These are phyloP conservation scores for Nicotiana paniculata DNA, from an alignment of 257 asterid species.

Conservation along the genomic window DNA sequence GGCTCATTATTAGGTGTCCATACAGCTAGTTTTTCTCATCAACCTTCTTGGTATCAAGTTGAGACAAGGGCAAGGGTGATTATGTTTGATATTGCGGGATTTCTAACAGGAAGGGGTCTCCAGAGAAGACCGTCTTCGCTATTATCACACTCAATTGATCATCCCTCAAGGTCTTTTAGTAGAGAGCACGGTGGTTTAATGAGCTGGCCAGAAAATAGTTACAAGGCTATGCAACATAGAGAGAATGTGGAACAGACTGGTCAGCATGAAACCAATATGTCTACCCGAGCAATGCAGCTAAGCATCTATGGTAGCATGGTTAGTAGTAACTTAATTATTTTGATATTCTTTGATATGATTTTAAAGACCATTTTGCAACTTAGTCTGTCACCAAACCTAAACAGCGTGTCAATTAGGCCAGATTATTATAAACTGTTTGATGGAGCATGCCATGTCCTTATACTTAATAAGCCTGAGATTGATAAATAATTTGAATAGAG, in stretches of 20 bases:
- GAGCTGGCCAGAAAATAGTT: constrained; percentile 70
- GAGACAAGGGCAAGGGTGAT: constrained; percentile 76
- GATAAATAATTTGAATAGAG: too few relatives aligned
- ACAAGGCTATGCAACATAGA: constrained; percentile 17
- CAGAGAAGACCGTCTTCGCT: constrained; percentile 48
- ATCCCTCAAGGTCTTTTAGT: constrained; percentile 36
- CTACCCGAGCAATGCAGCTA: constrained; percentile 74
- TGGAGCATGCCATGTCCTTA: background rate
- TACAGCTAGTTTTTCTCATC: constrained; percentile 47
- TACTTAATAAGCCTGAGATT: too few relatives aligned
- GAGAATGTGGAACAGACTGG: constrained; percentile 24
- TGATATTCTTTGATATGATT: background rate
- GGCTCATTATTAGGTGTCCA: constrained; percentile 31
- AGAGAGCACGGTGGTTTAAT: constrained; percentile 51
- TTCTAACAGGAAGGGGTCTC: constrained; percentile 43
- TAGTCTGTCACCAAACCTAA: background rate
- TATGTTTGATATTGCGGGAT: constrained; percentile 59
- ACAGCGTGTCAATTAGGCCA: background rate
- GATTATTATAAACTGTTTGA: background rate
- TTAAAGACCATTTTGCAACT: background rate
- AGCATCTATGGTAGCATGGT: constrained; percentile 82
- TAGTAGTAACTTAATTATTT: constrained; percentile 14
- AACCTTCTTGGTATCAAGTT: constrained; percentile 45
- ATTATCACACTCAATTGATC: constrained; percentile 42
- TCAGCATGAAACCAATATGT: constrained; percentile 41